Base-by-base conservation (phyloP, 176 grass and related monocot species). In the Aegilops longissima region DNA sequence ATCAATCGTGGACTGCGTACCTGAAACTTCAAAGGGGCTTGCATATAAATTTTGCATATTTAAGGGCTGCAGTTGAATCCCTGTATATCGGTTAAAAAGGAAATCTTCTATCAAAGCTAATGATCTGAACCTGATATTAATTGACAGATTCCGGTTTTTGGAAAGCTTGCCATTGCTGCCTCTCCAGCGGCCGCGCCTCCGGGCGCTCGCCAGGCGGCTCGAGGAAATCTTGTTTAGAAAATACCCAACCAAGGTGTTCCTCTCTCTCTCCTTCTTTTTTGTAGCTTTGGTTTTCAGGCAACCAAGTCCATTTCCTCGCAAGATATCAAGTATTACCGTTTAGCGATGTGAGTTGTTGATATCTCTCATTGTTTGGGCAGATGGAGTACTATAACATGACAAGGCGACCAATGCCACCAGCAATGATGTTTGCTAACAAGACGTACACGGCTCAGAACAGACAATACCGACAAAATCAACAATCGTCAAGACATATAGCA, bases 361-460 rank as follows among this genome's bases (percentile, higher is more conserved):
- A 23, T 45, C 68, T 72, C 58, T 61, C 66, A 24, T 79, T 90
- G 34, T 85, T 62, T 85, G 85, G 87, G 61, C 93, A 98, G 95
- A 90, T 79, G 71, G 91, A 90, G 1, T 98, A 98, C 69, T 64
- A 44, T n/a, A 98, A 58, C 62, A 92, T 95, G 88, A 54, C 5
- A 2, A 54, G 51, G 51, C 51, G 16, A 54, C 14, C 49, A 52
- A 52, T 54, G 5, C 5, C 16, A 7, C 51, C 5, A 54, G 17
- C 16, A 18, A 18, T 54, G 16, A 18, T 54, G 51, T 78, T 71
- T 79, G 83, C 85, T 83, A 56, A 92, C 49, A 93, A 91, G 83
- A 82, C 73, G 8, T 74, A 87, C 67, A 79, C 44, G 12, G 44
- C 70, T 82, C 89, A 81, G 21, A 88, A n/a, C 42, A 89, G 88